These are phyloP conservation scores for Lunularia cruciata DNA, from an alignment of 225 moss, liverwort and hornwort genomes.

Conservation along the genomic window DNA sequence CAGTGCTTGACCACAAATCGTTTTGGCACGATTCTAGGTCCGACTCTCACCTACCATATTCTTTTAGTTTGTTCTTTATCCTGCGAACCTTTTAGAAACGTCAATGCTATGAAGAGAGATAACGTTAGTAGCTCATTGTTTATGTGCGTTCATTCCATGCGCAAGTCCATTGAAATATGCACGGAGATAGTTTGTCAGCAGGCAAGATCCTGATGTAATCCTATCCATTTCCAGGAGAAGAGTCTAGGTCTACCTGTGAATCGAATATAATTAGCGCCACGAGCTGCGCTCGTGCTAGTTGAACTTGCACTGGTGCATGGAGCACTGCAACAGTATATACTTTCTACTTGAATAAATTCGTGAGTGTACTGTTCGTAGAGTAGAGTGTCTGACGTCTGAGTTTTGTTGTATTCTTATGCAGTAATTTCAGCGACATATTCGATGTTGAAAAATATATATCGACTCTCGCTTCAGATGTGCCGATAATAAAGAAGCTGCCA, in stretches of 20 bases:
- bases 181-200: too few species aligned
- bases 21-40: slow-evolving; percentile 94
- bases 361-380: too few species aligned
- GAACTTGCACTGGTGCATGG: background rate
- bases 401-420: slow-evolving; percentile 41
- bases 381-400: too few species aligned
- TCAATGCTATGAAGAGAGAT: background rate
- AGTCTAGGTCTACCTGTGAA: too few species aligned
- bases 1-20: slow-evolving; percentile 85
- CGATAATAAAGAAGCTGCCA: slow-evolving; percentile 75
- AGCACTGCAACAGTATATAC: too few species aligned
- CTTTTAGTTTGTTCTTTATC: background rate
- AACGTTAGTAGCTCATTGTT: too few species aligned
- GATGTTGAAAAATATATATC: slow-evolving; percentile 85
- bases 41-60: background rate
- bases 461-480: slow-evolving; percentile 79
- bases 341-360: too few species aligned
- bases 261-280: too few species aligned
- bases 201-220: too few species aligned
- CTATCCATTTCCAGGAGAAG: too few species aligned
- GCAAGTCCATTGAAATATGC: too few species aligned
- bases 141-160: too few species aligned
- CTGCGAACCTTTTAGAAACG: background rate
- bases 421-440: slow-evolving; percentile 95
- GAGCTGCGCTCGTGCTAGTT: background rate